Base-by-base conservation (phyloP, 2,329 filamentous ascomycete genomes). In the Microdochium paspali region DNA sequence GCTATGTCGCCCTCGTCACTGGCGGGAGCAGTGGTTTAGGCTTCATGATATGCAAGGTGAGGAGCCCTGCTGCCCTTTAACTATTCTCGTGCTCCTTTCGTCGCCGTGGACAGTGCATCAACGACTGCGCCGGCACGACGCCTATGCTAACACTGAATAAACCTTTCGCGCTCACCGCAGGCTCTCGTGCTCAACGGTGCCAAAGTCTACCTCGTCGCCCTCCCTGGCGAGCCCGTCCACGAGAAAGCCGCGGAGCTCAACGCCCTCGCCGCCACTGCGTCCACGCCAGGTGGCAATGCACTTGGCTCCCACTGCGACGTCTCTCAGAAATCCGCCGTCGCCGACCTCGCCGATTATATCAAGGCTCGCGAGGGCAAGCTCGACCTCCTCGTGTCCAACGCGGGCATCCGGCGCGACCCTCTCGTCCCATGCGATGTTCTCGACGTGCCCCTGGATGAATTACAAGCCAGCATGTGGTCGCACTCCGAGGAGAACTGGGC, bases 351-450 rank as follows among this genome's bases (percentile, higher is more conserved):
- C 0, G 44, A 49, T 3, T 53, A 55, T 4, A 55, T 73, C 15
- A 51, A 54, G n/a, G 42, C 55, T n/a, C 56, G 55, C 20, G 68
- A 72, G 53, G 56, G 46, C n/a, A 62, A 67, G 39, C 54, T 74
- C 18, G 71, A 75, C 52, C 68, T 74, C 23, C 62, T 75, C 9
- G 61, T 73, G 43, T 74, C 71, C 45, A 74, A 74, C 54, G 72
- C 71, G 2, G 71, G 71, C 9, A 72, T 74, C 45, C 57, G 72
- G 25, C 62, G 71, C 26, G 72, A 74, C 47, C 67, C 71, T 1
- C 62, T 60, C 0, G 48, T 60, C 1, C 46, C 58, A n/a, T 76
- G 72, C 55, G 58, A 74, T 49, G 69, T 72, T 7, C 56, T 72
- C 7, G 59, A 58, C 1, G 70, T 69, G 1, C 54, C 69, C 0